phyloP scores from a whole-genome alignment of 768 basidiomycete species.

The Hygrocybe coccinea region DNA sequence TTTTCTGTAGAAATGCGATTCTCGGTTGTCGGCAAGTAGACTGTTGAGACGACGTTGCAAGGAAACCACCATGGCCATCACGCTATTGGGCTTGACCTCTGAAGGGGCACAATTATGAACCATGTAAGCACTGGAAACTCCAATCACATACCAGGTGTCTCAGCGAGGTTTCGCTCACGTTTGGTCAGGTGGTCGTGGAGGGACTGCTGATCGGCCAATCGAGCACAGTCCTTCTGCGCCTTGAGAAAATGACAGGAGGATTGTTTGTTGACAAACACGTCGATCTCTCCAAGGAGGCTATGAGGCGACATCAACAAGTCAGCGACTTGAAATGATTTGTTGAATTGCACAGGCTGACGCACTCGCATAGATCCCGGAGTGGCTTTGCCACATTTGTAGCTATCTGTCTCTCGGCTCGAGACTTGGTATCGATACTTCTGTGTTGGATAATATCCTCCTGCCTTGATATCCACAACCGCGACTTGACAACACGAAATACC shows the following conservation, averaged over 20 bases:
- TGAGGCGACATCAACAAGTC: not conserved
- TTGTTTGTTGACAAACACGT: not conserved
- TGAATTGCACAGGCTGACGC: not conserved
- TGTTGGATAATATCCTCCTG: too few species aligned
- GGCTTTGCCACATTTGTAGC: not conserved
- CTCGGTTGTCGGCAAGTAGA: conserved; percentile 1
- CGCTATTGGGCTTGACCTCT: conserved; percentile 9
- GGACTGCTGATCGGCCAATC: not conserved
- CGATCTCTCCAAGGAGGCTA: conserved; percentile 2
- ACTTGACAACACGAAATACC: too few species aligned
- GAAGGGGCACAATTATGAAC: not conserved
- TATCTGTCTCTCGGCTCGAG: not conserved
- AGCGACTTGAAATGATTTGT: not conserved
- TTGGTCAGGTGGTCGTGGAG: not conserved
- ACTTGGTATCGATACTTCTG: not conserved
- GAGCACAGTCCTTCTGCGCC: not conserved
- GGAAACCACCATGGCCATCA: conserved; percentile 19
- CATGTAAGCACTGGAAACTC: not conserved
- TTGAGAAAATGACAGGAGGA: not conserved
- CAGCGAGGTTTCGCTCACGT: not conserved
- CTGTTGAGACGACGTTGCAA: conserved; percentile 14
- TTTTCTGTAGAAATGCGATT: conserved; percentile 14
- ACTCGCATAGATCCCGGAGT: not conserved
- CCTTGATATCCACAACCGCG: too few species aligned
- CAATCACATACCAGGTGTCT: not conserved